Conservation (phyloP, 495 filamentous ascomycete species). For the Penicillium simplicissimum region DNA sequence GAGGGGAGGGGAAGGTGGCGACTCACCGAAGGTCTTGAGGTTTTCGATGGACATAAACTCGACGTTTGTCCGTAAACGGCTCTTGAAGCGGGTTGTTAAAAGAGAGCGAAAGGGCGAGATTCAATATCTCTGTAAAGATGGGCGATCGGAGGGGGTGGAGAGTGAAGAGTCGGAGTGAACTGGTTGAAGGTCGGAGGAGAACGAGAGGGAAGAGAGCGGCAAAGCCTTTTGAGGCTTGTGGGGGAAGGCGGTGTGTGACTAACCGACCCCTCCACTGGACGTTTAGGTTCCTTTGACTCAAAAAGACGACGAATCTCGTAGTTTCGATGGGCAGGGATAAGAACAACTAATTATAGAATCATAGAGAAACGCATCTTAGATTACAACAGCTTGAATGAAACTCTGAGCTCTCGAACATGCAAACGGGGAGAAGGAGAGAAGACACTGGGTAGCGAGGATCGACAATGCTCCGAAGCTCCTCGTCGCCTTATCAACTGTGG, state of each 20-base stretch:
- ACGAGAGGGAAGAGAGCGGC: slow-evolving; percentile 33
- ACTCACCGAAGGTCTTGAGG: slow-evolving; percentile 97
- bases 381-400: no score
- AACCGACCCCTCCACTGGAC: slow-evolving; percentile 13
- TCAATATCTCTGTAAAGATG: slow-evolving; percentile 38
- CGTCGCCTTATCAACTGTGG: background rate
- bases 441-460: background rate
- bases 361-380: background rate
- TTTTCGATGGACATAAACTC: slow-evolving; percentile 99
- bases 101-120: slow-evolving; percentile 35
- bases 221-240: slow-evolving; percentile 48
- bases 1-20: slow-evolving; percentile 32
- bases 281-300: background rate
- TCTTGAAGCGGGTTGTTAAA: slow-evolving; percentile 43
- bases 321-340: background rate
- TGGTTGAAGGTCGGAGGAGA: slow-evolving; percentile 27
- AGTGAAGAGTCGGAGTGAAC: slow-evolving; percentile 22
- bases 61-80: slow-evolving; percentile 48
- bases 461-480: background rate
- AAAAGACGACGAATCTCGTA: background rate
- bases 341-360: background rate
- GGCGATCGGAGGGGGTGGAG: slow-evolving; percentile 31
- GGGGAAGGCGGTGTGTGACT: slow-evolving; percentile 45
- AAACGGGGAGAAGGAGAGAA: background rate
- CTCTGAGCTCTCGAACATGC: no score